Base-by-base conservation (phyloP, 2,329 filamentous ascomycete genomes). In the Calonectria naviculata region DNA sequence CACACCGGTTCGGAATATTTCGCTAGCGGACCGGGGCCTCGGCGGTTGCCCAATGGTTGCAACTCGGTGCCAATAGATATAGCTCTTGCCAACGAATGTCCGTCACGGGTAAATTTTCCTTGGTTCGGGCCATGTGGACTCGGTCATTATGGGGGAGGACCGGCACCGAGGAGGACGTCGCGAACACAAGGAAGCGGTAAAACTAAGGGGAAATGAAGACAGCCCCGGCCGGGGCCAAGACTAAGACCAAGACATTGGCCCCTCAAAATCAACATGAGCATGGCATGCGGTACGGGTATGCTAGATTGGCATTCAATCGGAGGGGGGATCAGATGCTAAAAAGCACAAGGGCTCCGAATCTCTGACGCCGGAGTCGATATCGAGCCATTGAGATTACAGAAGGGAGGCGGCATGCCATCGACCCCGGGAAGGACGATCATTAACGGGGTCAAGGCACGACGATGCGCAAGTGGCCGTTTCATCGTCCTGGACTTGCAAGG, bases 1-100 rank as follows among this genome's bases (percentile, higher is more conserved):
- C 63, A 68, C 67, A 31, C 42, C 70, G 72, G 71, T 44, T 78
- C 77, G 76, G 76, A 73, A 72, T 65, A 78, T 77, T 76, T 77
- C 75, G 70, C 75, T 56, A 75, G 68, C 71, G 68, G 70, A 61
- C 68, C 64, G 71, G 67, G 70, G 64, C 29, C 68, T 68, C 56
- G 46, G 65, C 66, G 46, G 70, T 67, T 73, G 66, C 41, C 64
- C 49, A 78, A 78, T 72, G 73, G 73, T 70, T 65, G 52, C 68
- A 64, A 65, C 68, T 71, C 71, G 46, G 67, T 71, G 54, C 68
- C 65, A 36, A 68, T 54, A 71, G 74, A 70, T 71, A 44, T 24
- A 60, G 61, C 64, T 63, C 56, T 34, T 63, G 68, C 60, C 24
- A 63, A 34, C 54, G 24, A 70, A 56, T 70, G 28, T 61, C 49